phyloP scores from a whole-genome alignment of 1,139 yeast species.

The Debaryomyces psychrophilus region DNA sequence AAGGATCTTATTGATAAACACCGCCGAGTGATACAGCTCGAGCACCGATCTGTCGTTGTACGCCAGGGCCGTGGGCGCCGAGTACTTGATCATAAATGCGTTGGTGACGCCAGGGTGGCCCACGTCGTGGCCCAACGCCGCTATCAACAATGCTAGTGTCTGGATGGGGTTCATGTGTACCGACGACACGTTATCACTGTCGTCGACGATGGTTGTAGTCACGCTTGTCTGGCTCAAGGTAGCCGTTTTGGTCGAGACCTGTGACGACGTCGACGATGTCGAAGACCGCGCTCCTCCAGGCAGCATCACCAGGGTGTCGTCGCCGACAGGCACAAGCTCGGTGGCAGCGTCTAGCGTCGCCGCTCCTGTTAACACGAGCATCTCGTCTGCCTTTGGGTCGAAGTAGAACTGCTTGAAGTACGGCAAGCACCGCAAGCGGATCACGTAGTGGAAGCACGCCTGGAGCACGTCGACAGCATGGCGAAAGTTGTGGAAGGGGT shows the following conservation, averaged over 20 bases:
- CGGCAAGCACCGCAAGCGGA: constrained; percentile 52
- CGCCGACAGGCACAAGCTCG: constrained; percentile 5
- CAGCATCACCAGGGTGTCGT: not conserved
- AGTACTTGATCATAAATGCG: constrained; percentile 61
- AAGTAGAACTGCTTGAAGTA: constrained; percentile 38
- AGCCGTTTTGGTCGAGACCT: not conserved
- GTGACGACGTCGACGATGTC: not conserved
- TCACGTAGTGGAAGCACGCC: constrained; percentile 72
- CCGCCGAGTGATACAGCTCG: constrained; percentile 82
- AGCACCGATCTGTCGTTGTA: constrained; percentile 72
- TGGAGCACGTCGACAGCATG: constrained; percentile 96
- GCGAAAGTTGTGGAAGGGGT: constrained; percentile 91
- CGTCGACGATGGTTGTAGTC: not conserved
- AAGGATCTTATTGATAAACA: constrained; percentile 62
- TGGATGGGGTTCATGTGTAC: constrained; percentile 47
- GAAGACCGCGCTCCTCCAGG: not conserved
- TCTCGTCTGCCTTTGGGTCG: constrained; percentile 34
- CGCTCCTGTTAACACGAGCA: constrained; percentile 11
- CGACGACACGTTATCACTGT: not conserved
- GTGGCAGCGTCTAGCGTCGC: not conserved
- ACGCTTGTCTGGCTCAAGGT: not conserved
- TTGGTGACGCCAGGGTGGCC: constrained; percentile 97
- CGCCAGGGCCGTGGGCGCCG: constrained; percentile 66
- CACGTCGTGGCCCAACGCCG: constrained; percentile 93
- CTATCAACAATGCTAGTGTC: constrained; percentile 63